phyloP scores from a whole-genome alignment of 805 yeast species.

The Candida dendrica region DNA sequence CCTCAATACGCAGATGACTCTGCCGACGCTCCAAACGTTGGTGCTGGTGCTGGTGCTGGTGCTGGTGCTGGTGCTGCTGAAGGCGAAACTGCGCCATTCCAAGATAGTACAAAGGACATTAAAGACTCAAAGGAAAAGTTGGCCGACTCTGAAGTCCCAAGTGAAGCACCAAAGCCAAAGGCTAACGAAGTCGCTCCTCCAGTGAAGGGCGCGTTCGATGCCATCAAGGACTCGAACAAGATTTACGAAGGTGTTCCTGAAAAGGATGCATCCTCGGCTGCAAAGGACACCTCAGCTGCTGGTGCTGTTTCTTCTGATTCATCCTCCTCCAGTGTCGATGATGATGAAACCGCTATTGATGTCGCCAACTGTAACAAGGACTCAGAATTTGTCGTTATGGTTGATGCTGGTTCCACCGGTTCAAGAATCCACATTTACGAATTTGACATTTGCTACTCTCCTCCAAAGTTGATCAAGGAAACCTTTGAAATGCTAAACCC shows the following conservation, averaged over 20 bases:
- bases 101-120: conserved; percentile 10
- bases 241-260: conserved; percentile 23
- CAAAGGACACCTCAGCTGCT: too few species aligned
- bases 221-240: conserved; percentile 20
- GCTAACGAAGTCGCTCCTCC: conserved; percentile 4
- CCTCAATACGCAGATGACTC: conserved; percentile 24
- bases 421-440: conserved; percentile 92
- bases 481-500: conserved; percentile 85
- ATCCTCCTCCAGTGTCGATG: conserved; percentile 6
- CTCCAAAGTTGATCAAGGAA: conserved; percentile 77
- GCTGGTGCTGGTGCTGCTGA: conserved; percentile 17
- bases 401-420: conserved; percentile 98
- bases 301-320: not conserved
- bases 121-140: conserved; percentile 13
- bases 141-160: conserved; percentile 19
- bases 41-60: conserved; percentile 3
- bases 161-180: conserved; percentile 22
- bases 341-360: conserved; percentile 10
- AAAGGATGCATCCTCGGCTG: conserved; percentile 7
- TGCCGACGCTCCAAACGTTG: conserved; percentile 7
- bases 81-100: conserved; percentile 19
- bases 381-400: conserved; percentile 78
- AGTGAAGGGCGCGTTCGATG: conserved; percentile 15
- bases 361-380: conserved; percentile 30
- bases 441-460: conserved; percentile 78